These are phyloP conservation scores for Udeniomyces megalosporus DNA, from an alignment of 768 basidiomycete genomes.

Conservation along the genomic window DNA sequence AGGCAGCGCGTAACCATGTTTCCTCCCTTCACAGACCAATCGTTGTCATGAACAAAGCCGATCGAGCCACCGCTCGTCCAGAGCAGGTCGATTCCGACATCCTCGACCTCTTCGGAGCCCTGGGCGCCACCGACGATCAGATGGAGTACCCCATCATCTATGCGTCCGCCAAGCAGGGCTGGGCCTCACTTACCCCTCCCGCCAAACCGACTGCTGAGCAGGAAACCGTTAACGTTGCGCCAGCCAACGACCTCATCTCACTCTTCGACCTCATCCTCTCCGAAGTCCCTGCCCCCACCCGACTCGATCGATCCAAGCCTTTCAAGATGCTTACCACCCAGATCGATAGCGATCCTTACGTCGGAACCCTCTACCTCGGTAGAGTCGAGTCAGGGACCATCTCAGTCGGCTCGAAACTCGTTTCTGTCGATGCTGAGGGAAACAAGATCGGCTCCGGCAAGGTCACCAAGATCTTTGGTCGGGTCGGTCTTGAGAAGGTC, in stretches of 20 bases:
- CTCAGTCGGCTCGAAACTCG: conserved; percentile 9
- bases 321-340: conserved; percentile 16
- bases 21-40: neutral
- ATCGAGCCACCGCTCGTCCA: conserved; percentile 13
- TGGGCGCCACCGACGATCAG: conserved; percentile 16
- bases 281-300: conserved; percentile 12
- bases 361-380: conserved; percentile 15
- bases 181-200: conserved; percentile 10
- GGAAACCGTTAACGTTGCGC: conserved; percentile 11
- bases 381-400: conserved; percentile 11
- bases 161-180: conserved; percentile 17
- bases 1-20: neutral
- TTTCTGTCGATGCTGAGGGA: conserved; percentile 9
- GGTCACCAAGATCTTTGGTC: conserved; percentile 14
- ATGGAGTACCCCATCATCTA: conserved; percentile 17
- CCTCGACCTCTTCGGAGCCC: conserved; percentile 13
- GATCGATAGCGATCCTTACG: conserved; percentile 14
- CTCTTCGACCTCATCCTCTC: conserved; percentile 16
- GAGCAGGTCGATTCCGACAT: conserved; percentile 17
- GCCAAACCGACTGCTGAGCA: conserved; percentile 12
- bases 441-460: conserved; percentile 14
- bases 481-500: conserved; percentile 12
- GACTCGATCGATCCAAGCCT: conserved; percentile 10
- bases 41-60: conserved; percentile 19
- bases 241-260: conserved; percentile 9